Evolutionary conservation across 495 filamentous ascomycete genomes (phyloP).

Genomic region (Penicillium riverlandense): DNA sequence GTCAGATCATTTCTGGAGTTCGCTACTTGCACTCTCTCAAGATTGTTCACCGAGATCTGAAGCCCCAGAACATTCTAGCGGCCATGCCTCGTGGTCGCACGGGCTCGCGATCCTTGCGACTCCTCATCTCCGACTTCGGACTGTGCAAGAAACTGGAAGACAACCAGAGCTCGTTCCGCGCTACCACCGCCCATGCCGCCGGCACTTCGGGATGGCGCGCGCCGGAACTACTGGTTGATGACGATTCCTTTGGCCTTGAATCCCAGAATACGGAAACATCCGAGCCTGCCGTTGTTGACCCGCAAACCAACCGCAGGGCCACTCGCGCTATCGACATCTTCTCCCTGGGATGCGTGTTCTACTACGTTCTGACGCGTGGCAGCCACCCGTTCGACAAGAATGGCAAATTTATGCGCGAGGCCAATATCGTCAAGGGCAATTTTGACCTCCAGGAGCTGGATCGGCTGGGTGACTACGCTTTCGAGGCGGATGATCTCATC

Average conservation of each 20-base stretch:
- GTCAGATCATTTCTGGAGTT: constrained; percentile 81
- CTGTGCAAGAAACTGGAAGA: constrained; percentile 97
- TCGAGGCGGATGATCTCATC: constrained; percentile 82
- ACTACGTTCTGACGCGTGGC: constrained; percentile 87
- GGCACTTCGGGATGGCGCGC: constrained; percentile 96
- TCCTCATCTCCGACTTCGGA: constrained; percentile 95
- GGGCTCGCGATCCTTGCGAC: constrained; percentile 39
- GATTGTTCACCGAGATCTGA: constrained; percentile 95
- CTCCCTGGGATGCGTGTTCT: constrained; percentile 91
- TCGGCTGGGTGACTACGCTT: constrained; percentile 69
- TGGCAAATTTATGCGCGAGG: constrained; percentile 88
- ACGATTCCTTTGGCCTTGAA: constrained; percentile 40
- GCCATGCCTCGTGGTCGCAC: constrained; percentile 41
- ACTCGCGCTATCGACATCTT: constrained; percentile 97
- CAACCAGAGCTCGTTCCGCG: constrained; percentile 88
- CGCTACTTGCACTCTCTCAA: constrained; percentile 84
- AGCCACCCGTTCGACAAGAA: constrained; percentile 92
- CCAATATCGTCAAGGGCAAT: constrained; percentile 86
- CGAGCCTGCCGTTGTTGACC: constrained; percentile 54
- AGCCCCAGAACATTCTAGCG: constrained; percentile 94
- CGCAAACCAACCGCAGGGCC: constrained; percentile 67
- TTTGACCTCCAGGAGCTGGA: constrained; percentile 66
- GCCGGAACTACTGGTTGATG: constrained; percentile 83
- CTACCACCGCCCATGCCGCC: constrained; percentile 86
- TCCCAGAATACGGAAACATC: constrained; percentile 46